A percentile compares a stretch with the other conserved stretches of the same genome.
Conservation (phyloP, 768 basidiomycete genomes). For the Suillus fuscotomentosus region DNA sequence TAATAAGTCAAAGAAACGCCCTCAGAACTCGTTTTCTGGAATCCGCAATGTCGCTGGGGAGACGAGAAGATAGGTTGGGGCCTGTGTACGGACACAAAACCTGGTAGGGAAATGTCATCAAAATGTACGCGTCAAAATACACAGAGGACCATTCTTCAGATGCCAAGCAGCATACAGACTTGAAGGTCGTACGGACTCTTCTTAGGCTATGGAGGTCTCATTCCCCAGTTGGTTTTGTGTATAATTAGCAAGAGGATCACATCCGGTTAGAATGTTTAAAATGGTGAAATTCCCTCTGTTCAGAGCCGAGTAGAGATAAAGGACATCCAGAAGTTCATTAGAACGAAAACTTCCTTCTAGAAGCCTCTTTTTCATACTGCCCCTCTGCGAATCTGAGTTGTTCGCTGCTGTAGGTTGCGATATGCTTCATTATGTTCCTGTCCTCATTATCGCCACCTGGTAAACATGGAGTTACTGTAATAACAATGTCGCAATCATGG, state of each 20-base stretch:
- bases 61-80: neutral
- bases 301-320: neutral
- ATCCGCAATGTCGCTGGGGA: too few relatives aligned
- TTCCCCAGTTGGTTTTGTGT: neutral
- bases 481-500: neutral
- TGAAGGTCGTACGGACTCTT: neutral
- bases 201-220: neutral
- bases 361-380: neutral
- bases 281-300: neutral
- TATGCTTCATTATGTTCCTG: neutral
- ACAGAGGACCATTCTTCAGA: neutral
- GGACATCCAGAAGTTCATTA: neutral
- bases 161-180: neutral
- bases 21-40: neutral
- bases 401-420: neutral
- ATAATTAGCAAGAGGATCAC: neutral
- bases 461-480: neutral
- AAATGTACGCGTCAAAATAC: neutral
- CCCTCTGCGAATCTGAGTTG: neutral
- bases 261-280: neutral
- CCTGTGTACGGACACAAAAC: neutral
- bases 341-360: neutral
- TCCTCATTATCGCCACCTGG: neutral
- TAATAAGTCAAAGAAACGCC: neutral
- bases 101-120: neutral